A percentile compares a stretch with the other conserved stretches of the same genome.
Evolutionary conservation across 2,329 filamentous ascomycete genomes (phyloP).

Genomic region (Mollisiaceae sp.): DNA sequence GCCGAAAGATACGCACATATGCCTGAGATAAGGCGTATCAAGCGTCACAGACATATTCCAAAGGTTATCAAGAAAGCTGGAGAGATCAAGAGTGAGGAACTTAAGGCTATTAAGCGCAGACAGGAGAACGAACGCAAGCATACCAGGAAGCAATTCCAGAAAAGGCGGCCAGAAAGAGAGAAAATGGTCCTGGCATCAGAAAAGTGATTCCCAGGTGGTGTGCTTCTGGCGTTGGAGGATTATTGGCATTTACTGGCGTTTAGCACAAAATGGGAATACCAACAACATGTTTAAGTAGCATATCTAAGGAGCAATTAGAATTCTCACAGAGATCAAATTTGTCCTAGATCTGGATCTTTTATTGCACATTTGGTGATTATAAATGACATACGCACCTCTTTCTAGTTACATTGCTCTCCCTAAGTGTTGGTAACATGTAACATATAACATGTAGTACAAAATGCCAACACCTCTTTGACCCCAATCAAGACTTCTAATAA

Average conservation of each 20-base stretch:
- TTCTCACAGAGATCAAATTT: too few species aligned
- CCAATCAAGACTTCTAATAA: too few species aligned
- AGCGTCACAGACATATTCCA: constrained; percentile 87
- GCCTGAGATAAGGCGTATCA: constrained; percentile 93
- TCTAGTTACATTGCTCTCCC: too few species aligned
- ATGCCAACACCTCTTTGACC: too few species aligned
- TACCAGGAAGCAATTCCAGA: constrained; percentile 79
- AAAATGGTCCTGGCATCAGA: constrained; percentile 79
- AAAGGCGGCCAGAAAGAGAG: constrained; percentile 80
- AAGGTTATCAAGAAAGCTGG: constrained; percentile 94
- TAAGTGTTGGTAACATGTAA: too few species aligned
- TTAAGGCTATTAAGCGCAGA: constrained; percentile 83
- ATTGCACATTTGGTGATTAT: too few species aligned
- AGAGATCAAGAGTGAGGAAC: constrained; percentile 91
- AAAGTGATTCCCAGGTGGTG: constrained; percentile 31
- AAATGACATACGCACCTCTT: too few species aligned
- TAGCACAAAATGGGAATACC: constrained; percentile 2
- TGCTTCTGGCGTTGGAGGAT: neutral
- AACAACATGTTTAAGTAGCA: neutral
- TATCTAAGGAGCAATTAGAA: too few species aligned
- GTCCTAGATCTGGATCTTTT: too few species aligned
- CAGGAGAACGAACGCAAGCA: constrained; percentile 96
- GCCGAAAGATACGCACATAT: constrained; percentile 88
- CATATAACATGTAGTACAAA: too few species aligned
- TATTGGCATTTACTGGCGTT: neutral